These are phyloP conservation scores for Coelastrella sp. DNA, from an alignment of 139 green algal species.

Conservation along the genomic window DNA sequence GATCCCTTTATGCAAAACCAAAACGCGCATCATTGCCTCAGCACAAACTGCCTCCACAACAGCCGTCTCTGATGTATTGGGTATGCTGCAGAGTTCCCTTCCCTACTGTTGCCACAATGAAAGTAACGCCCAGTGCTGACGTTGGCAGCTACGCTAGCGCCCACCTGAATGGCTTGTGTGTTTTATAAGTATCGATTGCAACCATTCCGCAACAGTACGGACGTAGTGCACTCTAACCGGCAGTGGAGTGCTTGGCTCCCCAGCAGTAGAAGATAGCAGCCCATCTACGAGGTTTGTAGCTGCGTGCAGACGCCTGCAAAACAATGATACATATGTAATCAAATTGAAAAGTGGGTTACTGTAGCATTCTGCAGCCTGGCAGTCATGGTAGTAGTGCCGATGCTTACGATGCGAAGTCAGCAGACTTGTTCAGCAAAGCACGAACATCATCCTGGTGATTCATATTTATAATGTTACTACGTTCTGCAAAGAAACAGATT, in stretches of 20 bases:
- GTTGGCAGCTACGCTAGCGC: background rate
- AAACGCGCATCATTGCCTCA: too few relatives aligned
- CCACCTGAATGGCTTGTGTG: background rate
- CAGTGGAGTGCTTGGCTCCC: background rate
- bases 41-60: too few relatives aligned
- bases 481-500: too few relatives aligned
- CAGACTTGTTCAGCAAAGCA: background rate
- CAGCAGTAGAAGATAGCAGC: background rate
- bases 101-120: too few relatives aligned
- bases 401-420: background rate
- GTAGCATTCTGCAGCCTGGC: background rate
- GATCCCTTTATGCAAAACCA: too few relatives aligned
- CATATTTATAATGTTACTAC: background rate
- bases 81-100: too few relatives aligned
- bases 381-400: background rate
- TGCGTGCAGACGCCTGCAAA: background rate
- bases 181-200: conserved; percentile 3
- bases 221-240: conserved; percentile 21
- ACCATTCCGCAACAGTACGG: background rate
- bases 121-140: too few relatives aligned
- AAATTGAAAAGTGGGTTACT: background rate
- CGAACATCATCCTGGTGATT: background rate
- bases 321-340: background rate
- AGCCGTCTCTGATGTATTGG: too few relatives aligned
- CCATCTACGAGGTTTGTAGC: background rate